Base-by-base conservation (phyloP, 768 basidiomycete species). In the Rubroboletus satanas region DNA sequence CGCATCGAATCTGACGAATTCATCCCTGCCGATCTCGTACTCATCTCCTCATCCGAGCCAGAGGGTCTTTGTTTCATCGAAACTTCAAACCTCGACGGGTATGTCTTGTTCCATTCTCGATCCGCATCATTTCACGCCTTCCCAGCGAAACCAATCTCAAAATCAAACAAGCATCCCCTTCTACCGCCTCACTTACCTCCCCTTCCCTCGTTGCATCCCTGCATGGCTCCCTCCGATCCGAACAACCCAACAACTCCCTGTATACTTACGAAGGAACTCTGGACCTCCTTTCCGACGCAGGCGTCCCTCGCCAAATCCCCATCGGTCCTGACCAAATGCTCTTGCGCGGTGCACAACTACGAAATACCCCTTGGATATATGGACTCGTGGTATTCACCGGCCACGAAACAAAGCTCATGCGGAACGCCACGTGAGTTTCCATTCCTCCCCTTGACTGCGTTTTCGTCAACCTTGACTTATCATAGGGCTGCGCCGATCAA, bases 21-120 rank as follows among this genome's bases (percentile, higher is more conserved):
- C 72, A 98, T 98, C 58, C 94, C 96, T 0, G 97, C 97, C 11
- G 97, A 99, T 73, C 79, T 97, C 73, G 68, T 98, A 1, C 76
- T 98, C 46, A 61, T 98, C 50, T 85, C 84, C 56, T 92, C 90
- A 12, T 93, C 90, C 68, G 97, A 99, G 70, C 97, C 97, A 0
- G 97, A 99, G 68, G 94, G 97, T 0, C 76, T 98, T 44, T 98
- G 96, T 62, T 99, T 98, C 68, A 92, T 98, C 58, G 97, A 99
- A 72, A 99, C 97, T 0, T 90, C 91, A 7, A 99, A 99, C 70
- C 79, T 99, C 28, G 97, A 99, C 65, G 97, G 96, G 93, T 95
- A 77, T 61, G 74, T 61, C 15, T 36, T 8, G 5, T n/a, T 32
- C 17, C 54, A 1, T 21, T 3, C 4, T 14, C 1, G 2, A 35